Base-by-base conservation (phyloP, 1,139 yeast species). In the Scheffersomyces insectosa region DNA sequence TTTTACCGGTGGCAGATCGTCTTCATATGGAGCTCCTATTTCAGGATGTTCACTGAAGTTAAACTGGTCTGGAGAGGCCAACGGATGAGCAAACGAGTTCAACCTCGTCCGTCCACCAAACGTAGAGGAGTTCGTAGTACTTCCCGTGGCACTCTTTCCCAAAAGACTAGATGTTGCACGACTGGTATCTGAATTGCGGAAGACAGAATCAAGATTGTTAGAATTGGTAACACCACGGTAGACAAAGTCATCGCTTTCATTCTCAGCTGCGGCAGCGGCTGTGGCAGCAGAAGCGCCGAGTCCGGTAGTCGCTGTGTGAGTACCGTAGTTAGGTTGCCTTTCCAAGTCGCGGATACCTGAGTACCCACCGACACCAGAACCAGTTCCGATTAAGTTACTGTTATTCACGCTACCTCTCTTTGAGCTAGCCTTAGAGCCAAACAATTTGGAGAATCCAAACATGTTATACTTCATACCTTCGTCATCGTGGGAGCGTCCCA, bases 211-310 rank as follows among this genome's bases (percentile, higher is more conserved):
- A 29, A 73, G 60, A 48, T 74, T 74, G 51, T 72, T 73, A 45
- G 62, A 64, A 49, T 71, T 72, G 40, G 77, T 64, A n/a, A 73
- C 77, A 9, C 79, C 79, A 37, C 79, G 63, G 55, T 74, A 74
- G 41, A 62, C 70, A 46, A 68, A 74, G 44, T 70, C 79, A 32
- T 63, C 66, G 33, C 50, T 51, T 4, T 42, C 48, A 20, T 38
- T 50, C 11, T 47, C 48, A 15, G 41, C 39, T 5, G 39, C 40
- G 20, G 44, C 48, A 28, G 48, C 48, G 4, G 52, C 55, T 4
- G 56, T 55, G 10, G 51, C 55, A 12, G 57, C 55, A 23, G 36
- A 34, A 28, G 20, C 36, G 8, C 34, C 46, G 25, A 39, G 44
- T 16, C 49, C 48, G 7, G 40, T 48, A 47, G 41, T 45, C 31